Evolutionary conservation across 345 rosid species (phyloP), one percentile per base, ranked within the genome.

Genomic region (Hibiscus tridactylites): DNA sequence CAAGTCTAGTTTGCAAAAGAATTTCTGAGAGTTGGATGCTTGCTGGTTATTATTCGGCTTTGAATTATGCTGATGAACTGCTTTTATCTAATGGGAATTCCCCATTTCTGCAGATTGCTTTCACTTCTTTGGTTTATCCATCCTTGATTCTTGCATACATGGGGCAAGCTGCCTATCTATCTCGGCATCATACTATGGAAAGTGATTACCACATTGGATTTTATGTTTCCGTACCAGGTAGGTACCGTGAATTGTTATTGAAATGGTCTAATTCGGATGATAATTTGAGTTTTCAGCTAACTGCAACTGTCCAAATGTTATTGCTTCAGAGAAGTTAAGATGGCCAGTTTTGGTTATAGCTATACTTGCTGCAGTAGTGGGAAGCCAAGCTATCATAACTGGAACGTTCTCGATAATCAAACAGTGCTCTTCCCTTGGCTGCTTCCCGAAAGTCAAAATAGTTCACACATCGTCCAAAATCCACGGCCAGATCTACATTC

Each of bases 121-220:
- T 95, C 83, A 89, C 98, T 44, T 85, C 77, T 7, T 82, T 89
- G 82, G 99, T 95, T 56, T 95, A 95, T 75, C 99, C 99, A 10
- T 88, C 99, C 2, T 81, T 95, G 73, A 87, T 95, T 78, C 91
- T 95, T 50, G 99, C 99, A 71, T 95, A 95, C 72, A 92, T 95
- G 99, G 99, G 99, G 71, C 99, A 95, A 83, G 99, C 99, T 31
- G 99, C 99, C 42, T 92, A 86, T 82, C 87, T 95, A 15, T 95
- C 99, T 39, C 72, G 75, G 82, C 99, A 92, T 76, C 99, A 95
- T 78, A 70, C 12, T 21, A 73, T 73, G 4, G 89, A 83, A 65
- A 85, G 71, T 53, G 87, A 87, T 72, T 88, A 91, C 85, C 70
- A 76, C 64, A 86, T 95, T 67, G 99, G 98, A 74, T 95, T 95